Evolutionary conservation across 345 rosid species (phyloP), one percentile per base, ranked within the genome.

Genomic region (Passiflora organensis): DNA sequence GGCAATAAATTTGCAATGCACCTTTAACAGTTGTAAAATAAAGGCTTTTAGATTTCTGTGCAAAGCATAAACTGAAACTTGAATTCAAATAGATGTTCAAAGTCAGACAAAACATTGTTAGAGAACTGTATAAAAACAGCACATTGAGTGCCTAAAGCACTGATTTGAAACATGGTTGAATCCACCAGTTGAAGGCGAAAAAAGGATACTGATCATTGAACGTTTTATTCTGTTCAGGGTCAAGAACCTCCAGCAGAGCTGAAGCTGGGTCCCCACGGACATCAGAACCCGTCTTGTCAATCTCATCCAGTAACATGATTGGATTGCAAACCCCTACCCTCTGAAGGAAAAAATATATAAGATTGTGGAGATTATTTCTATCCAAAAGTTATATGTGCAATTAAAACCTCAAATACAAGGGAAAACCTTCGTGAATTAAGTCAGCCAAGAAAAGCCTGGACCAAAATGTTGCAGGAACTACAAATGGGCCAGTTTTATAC

Each of bases 231-330:
- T 93, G 99, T 70, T 93, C 96, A 20, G 95, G 91, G 68, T 93
- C 99, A 80, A 93, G 94, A 76, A 93, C 99, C 81, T 93, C 99
- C 66, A 93, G 79, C 60, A 93, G 79, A 69, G 99, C 99, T 6
- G 97, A 86, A 64, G 99, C 97, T 42, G 99, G 97, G 80, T 93
- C 99, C 43, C 99, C 99, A 48, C 96, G 91, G 17, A 84, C 82
- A 76, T 93, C 97, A 37, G 96, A 93, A 56, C 99, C 95, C 1
- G 99, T 89, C 76, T 93, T 93, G 85, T 93, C 99, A 71, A 93
- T 81, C 79, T 93, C 99, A 75, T 93, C 96, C 67, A 89, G 76
- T 51, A 93, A 75, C 95, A 93, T 84, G 64, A 93, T 95, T 43
- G 99, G 99, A 72, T 93, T 93, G 80, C 91, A 82, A 62, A 93